A percentile compares a stretch with the other conserved stretches of the same genome.
phyloP scores from a whole-genome alignment of 2,329 filamentous ascomycete species.

The Colletotrichum musicola region DNA sequence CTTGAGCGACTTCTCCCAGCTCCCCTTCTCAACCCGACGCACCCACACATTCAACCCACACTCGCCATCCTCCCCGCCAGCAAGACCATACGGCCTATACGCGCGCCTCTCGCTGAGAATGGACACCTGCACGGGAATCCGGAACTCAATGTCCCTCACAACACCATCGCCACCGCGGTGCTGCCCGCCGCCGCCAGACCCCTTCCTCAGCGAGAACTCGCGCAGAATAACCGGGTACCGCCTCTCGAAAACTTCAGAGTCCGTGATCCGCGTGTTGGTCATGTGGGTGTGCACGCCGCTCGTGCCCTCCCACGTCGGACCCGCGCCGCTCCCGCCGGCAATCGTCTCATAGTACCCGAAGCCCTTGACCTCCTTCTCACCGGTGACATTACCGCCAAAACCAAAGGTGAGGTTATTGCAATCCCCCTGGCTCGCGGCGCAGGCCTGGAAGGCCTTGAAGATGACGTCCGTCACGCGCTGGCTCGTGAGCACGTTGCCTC shows the following conservation, averaged over 20 bases:
- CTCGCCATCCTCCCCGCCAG: constrained; percentile 82
- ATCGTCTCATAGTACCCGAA: constrained; percentile 73
- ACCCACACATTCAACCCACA: constrained; percentile 92
- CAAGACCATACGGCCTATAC: constrained; percentile 82
- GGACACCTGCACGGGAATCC: constrained; percentile 80
- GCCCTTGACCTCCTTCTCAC: constrained; percentile 53
- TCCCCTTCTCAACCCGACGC: constrained; percentile 73
- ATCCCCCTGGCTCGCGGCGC: constrained; percentile 83
- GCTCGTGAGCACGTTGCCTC: constrained; percentile 76
- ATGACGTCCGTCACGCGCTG: constrained; percentile 60
- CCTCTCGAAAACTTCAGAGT: constrained; percentile 59
- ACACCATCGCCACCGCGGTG: constrained; percentile 81
- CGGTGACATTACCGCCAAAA: constrained; percentile 65
- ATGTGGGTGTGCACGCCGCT: constrained; percentile 64
- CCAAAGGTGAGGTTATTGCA: constrained; percentile 89
- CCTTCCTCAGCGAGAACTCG: constrained; percentile 75
- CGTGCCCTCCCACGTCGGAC: constrained; percentile 62
- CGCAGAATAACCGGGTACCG: constrained; percentile 79
- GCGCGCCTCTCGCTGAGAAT: constrained; percentile 85
- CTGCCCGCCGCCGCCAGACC: constrained; percentile 74
- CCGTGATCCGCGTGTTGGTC: constrained; percentile 85
- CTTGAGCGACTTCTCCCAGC: constrained; percentile 60
- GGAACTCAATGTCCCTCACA: constrained; percentile 82
- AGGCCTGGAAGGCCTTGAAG: constrained; percentile 81
- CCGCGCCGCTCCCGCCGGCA: constrained; percentile 75